A percentile compares a stretch with the other conserved stretches of the same genome.
phyloP scores from a whole-genome alignment of 257 asterid species.

The Echites panduratus region DNA sequence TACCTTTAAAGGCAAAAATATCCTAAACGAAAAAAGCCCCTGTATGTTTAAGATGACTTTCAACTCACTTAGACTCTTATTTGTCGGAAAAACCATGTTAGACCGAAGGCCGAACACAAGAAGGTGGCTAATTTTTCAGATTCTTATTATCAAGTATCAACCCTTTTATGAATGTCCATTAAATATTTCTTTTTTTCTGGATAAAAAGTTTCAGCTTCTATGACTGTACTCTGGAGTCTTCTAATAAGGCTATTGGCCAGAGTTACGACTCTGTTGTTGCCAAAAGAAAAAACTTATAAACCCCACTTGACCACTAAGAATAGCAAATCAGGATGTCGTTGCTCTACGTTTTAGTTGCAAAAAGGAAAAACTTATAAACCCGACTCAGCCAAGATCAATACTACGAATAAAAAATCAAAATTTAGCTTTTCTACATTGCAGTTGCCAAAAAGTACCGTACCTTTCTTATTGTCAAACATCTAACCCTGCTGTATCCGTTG shows the following conservation, averaged over 20 bases:
- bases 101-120: too few relatives aligned
- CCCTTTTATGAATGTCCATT: neutral
- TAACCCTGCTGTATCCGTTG: constrained; percentile 48
- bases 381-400: neutral
- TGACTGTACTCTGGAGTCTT: too few relatives aligned
- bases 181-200: neutral
- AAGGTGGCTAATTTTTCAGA: neutral
- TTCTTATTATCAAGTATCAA: neutral
- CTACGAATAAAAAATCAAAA: neutral
- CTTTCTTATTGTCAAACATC: neutral
- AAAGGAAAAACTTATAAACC: neutral
- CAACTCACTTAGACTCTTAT: neutral
- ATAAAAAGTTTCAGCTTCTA: neutral
- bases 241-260: neutral
- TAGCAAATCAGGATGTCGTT: too few relatives aligned
- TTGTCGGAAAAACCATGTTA: neutral
- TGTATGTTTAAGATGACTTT: neutral
- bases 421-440: neutral
- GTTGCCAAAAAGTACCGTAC: neutral
- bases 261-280: neutral
- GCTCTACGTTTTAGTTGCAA: too few relatives aligned
- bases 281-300: too few relatives aligned
- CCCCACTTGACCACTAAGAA: too few relatives aligned
- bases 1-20: neutral
- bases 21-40: neutral